Base-by-base conservation (phyloP, 306 rosid genomes). In the Rubus idaeus region DNA sequence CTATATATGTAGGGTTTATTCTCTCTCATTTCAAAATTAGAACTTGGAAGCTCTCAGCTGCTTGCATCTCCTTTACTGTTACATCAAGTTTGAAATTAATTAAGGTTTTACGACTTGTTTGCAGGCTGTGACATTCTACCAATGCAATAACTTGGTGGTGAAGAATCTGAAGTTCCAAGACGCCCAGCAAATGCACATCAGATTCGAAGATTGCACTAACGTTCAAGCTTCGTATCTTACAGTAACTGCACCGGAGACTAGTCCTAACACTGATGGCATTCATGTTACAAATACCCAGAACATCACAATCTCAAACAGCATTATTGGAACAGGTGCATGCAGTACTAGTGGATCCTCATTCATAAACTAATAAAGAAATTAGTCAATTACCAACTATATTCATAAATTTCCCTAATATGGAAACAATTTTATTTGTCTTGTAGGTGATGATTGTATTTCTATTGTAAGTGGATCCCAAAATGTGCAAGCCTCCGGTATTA, bases 371-470 rank as follows among this genome's bases (percentile, higher is more conserved):
- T 30, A 40, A n/a, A 64, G 70, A 61, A 26, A 16, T 37, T 9
- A 40, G 35, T 30, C 35, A 30, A 30, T 30, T 30, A 30, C 13
- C 26, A 64, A 18, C 6, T 40, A 64, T 39, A 30, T 30, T 3
- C 6, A 18, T 17, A 13, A 14, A 2, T 37, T 20, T 35, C 26
- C 26, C 50, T 65, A 47, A 67, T 67, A 67, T 10, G 5, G 46
- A n/a, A 9, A 42, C 55, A 14, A 14, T 39, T 76, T 44, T 37
- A 4, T 44, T n/a, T 70, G 30, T 4, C 6, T 53, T 74, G 67
- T 52, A 93, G 98, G 98, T 51, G 98, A 93, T 68, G 97, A 93
- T 70, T 93, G 98, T 56, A 89, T 93, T 83, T 93, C 97, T 42
- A 93, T 93, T 61, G 98, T 84, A 18, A 78, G 78, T 62, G 98